phyloP scores from a whole-genome alignment of 345 rosid genomes.

The Heritiera littoralis region DNA sequence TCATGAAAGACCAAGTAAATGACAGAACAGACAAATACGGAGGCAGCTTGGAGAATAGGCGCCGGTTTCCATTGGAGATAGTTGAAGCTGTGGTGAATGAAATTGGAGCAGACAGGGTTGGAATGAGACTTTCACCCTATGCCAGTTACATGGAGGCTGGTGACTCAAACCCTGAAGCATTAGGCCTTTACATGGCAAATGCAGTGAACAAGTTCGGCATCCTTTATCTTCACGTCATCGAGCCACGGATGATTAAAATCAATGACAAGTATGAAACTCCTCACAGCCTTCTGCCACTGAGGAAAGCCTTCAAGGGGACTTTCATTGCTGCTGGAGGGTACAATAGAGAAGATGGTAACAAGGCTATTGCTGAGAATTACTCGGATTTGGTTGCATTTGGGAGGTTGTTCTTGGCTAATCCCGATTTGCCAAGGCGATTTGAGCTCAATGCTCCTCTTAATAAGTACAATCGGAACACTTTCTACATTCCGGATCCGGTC shows the following conservation, averaged over 20 bases:
- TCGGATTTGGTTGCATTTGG: constrained; percentile 65
- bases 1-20: constrained; percentile 22
- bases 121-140: constrained; percentile 17
- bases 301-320: constrained; percentile 38
- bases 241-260: constrained; percentile 35
- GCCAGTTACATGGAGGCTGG: constrained; percentile 8
- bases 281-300: constrained; percentile 44
- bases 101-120: constrained; percentile 20
- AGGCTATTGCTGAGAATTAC: constrained; percentile 37
- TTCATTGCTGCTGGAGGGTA: constrained; percentile 47
- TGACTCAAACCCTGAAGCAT: constrained; percentile 8
- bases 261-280: constrained; percentile 27
- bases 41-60: constrained; percentile 11
- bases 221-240: constrained; percentile 43
- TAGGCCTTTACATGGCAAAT: constrained; percentile 11
- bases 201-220: background rate
- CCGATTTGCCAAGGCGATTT: constrained; percentile 66
- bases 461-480: constrained; percentile 44
- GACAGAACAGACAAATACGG: constrained; percentile 15
- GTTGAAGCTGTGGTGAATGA: constrained; percentile 15
- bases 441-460: constrained; percentile 53
- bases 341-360: constrained; percentile 34
- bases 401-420: constrained; percentile 62
- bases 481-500: constrained; percentile 48
- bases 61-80: background rate